phyloP scores from a whole-genome alignment of 2,329 filamentous ascomycete species.

The Neospermospora avenae region DNA sequence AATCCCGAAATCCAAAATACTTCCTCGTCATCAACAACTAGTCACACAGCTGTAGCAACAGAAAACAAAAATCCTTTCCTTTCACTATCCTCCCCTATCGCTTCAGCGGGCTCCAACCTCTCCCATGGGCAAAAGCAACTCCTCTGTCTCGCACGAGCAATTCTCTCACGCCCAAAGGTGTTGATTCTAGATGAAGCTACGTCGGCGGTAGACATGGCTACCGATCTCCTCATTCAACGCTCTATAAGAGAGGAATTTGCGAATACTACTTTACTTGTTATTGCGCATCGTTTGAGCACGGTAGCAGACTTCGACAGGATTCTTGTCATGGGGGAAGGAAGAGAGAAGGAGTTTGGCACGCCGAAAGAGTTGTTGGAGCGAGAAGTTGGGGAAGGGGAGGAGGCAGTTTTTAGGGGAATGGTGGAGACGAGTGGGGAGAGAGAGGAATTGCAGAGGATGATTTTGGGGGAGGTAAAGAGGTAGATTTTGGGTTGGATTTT shows the following conservation, averaged over 20 bases:
- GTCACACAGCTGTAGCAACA: not conserved
- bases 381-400: slow-evolving; percentile 4
- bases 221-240: slow-evolving; percentile 68
- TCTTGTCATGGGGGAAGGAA: slow-evolving; percentile 64
- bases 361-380: slow-evolving; percentile 52
- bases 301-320: slow-evolving; percentile 74
- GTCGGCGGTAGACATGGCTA: slow-evolving; percentile 67
- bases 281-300: slow-evolving; percentile 71
- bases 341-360: slow-evolving; percentile 62
- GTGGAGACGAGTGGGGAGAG: slow-evolving; percentile 26
- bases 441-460: not conserved
- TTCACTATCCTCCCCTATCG: slow-evolving; percentile 58
- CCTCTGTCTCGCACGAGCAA: slow-evolving; percentile 84
- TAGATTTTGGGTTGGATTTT: too few species aligned
- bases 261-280: slow-evolving; percentile 65
- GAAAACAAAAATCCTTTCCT: slow-evolving; percentile 14
- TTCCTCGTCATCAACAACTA: slow-evolving; percentile 1
- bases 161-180: slow-evolving; percentile 80
- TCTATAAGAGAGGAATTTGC: slow-evolving; percentile 69
- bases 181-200: slow-evolving; percentile 96
- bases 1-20: not conserved
- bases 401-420: slow-evolving; percentile 25
- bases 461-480: too few species aligned
- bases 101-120: slow-evolving; percentile 56
- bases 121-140: slow-evolving; percentile 82